Evolutionary conservation across 148 eudicot species (phyloP), one percentile per base, ranked within the genome.

Genomic region (Fagopyrum esculentum): DNA sequence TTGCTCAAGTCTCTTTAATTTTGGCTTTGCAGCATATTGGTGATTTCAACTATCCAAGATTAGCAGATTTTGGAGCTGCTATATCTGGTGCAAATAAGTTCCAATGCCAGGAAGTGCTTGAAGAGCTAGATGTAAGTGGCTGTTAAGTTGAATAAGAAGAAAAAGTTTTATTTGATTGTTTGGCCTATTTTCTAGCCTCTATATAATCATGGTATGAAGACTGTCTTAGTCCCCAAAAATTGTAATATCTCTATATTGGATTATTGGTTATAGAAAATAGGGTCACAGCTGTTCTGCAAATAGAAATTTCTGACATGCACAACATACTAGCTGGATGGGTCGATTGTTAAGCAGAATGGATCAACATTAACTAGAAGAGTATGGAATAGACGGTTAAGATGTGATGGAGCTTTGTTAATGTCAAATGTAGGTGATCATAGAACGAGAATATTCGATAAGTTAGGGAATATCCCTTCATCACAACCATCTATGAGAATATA

Each of bases 41-140:
- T 66, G 99, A 92, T 81, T 96, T 96, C 75, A 90, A 88, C 77
- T 89, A 92, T 84, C 91, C 98, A 64, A 90, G 94, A 78, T 83
- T 96, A 79, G 98, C 99, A 64, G 99, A 96, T 89, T 96, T 92
- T 90, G 98, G 99, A 77, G 98, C 99, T 43, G 98, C 98, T 82
- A 96, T 96, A 83, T 96, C 98, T 79, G 99, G 97, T 55, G 96
- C 91, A 50, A 88, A 90, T 76, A 90, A 89, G 79, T 54, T 46
- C 4, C 97, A 89, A 69, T 88, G 91, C 79, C 99, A 96, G 75
- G 81, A 86, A 85, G 99, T 96, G 75, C 89, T 96, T 78, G 98
- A 96, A 88, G 97, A 96, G 88, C 88, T 96, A 76, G 98, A 96
- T 85, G 99, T 96, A 85, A 89, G 97, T 73, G 35, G 72, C 73